Conservation (phyloP, 1,139 yeast genomes). For the Insectozyma bohioensis region DNA sequence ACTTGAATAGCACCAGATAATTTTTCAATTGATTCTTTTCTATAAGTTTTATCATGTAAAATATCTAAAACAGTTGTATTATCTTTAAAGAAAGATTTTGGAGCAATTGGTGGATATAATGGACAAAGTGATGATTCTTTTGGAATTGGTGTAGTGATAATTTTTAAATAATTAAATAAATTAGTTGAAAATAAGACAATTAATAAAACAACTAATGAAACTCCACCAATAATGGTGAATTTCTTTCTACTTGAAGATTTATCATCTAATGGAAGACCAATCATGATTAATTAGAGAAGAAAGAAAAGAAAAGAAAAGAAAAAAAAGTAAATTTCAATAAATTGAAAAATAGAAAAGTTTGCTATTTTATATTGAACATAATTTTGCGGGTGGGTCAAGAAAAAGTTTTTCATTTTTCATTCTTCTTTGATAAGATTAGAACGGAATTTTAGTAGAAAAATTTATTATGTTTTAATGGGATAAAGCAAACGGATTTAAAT, state of each 20-base stretch:
- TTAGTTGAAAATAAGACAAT: constrained; percentile 24
- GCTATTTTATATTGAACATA: too few relatives aligned
- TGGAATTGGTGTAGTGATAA: constrained; percentile 22
- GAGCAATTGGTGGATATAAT: constrained; percentile 28
- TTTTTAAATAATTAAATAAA: constrained; percentile 21
- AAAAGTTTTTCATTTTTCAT: too few relatives aligned
- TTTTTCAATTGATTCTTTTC: constrained; percentile 33
- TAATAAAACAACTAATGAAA: constrained; percentile 15
- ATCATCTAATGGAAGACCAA: constrained; percentile 18
- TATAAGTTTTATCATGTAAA: constrained; percentile 32
- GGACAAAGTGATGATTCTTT: constrained; percentile 26
- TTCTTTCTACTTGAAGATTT: constrained; percentile 6
- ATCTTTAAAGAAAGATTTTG: constrained; percentile 29
- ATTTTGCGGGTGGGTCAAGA: too few relatives aligned
- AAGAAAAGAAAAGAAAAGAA: too few relatives aligned
- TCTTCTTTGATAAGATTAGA: too few relatives aligned
- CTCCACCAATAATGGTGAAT: constrained; percentile 9
- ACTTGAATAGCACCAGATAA: constrained; percentile 44
- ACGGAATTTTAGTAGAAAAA: too few relatives aligned
- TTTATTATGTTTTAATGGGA: too few relatives aligned
- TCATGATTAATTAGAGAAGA: constrained; percentile 11
- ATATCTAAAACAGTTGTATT: constrained; percentile 36
- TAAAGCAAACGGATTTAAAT: too few relatives aligned
- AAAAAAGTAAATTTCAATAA: too few relatives aligned
- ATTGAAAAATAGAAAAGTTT: too few relatives aligned